phyloP scores from a whole-genome alignment of 2,329 filamentous ascomycete species.

The Nothomitra cinnamomea region DNA sequence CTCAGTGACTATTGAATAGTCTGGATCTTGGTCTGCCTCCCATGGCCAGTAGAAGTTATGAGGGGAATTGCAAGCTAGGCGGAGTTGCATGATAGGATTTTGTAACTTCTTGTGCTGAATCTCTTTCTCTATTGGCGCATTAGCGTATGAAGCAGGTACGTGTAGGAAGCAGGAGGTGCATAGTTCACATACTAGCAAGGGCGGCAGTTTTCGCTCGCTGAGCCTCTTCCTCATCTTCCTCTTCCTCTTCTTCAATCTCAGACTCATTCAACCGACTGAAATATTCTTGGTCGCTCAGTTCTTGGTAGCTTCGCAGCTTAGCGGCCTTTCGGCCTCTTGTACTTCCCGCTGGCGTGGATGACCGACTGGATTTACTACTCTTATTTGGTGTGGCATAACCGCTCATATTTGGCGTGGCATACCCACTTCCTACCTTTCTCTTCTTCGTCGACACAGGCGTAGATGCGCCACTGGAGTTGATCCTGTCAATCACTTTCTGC shows the following conservation, averaged over 20 bases:
- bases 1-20: constrained; percentile 68
- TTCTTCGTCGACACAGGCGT: constrained; percentile 30
- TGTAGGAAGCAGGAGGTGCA: neutral
- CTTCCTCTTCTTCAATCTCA: constrained; percentile 23
- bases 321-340: constrained; percentile 33
- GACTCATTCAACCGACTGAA: constrained; percentile 32
- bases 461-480: constrained; percentile 28
- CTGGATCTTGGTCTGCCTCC: constrained; percentile 41
- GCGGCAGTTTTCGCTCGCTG: constrained; percentile 52
- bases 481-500: constrained; percentile 50
- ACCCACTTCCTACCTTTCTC: constrained; percentile 33
- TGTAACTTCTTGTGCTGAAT: constrained; percentile 84
- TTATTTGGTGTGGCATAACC: constrained; percentile 40
- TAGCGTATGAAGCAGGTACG: too few relatives aligned
- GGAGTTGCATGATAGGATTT: constrained; percentile 82
- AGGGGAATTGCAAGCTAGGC: constrained; percentile 80
- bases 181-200: constrained; percentile 46
- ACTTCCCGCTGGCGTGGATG: constrained; percentile 51
- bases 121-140: constrained; percentile 45
- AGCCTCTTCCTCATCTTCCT: constrained; percentile 40
- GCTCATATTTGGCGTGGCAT: constrained; percentile 28
- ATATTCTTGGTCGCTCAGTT: constrained; percentile 70
- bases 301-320: constrained; percentile 41
- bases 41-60: constrained; percentile 97
- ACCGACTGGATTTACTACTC: constrained; percentile 55